Evolutionary conservation across 345 rosid species (phyloP).

Genomic region (Citrus hindsii): DNA sequence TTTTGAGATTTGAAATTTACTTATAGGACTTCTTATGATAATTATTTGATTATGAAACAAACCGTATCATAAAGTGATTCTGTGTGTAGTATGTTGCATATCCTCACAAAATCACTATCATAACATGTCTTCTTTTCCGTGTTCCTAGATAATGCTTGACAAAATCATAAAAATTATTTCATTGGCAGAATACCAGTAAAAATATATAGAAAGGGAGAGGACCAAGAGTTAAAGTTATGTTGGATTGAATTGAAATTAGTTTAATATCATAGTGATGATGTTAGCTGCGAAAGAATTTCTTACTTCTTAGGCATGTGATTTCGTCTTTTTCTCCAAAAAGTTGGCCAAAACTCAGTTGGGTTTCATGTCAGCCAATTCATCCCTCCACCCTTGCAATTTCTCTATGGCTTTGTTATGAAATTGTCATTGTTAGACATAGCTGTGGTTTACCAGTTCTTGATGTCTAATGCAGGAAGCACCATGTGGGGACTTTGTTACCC

Average conservation of each 20-base stretch:
- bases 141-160: not conserved
- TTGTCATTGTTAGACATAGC: not conserved
- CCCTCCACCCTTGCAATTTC: not conserved
- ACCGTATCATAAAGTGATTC: not conserved
- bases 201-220: not conserved
- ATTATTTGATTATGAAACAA: not conserved
- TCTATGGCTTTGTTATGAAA: not conserved
- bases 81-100: not conserved
- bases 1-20: not conserved
- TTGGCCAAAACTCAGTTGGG: not conserved
- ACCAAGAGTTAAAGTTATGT: not conserved
- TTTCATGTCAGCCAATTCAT: not conserved
- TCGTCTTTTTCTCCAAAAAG: not conserved
- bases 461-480: conserved; percentile 70
- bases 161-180: not conserved
- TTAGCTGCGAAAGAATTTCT: not conserved
- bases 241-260: not conserved
- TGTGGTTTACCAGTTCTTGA: not conserved
- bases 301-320: too few relatives aligned
- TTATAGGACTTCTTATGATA: not conserved
- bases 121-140: not conserved
- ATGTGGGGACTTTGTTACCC: conserved; percentile 77
- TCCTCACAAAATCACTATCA: not conserved
- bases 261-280: not conserved
- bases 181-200: not conserved